Base-by-base conservation (phyloP, 306 rosid genomes). In the Begonia peltatifolia region DNA sequence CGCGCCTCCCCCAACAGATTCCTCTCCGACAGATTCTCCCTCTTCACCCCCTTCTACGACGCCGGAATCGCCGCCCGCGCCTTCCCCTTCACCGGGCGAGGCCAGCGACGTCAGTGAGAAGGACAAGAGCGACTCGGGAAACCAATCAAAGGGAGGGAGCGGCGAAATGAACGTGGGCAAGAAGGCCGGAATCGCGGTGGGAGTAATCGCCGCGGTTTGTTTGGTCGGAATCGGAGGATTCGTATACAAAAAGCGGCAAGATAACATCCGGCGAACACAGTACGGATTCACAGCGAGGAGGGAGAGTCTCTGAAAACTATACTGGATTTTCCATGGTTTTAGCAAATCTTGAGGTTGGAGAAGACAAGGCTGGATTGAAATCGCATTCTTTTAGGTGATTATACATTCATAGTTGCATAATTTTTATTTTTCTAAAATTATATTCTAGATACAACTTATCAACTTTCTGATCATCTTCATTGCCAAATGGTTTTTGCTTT, bases 221-320 rank as follows among this genome's bases (percentile, higher is more conserved):
- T 53, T 77, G 47, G 60, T 71, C 1, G 76, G 72, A 49, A 12
- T 81, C 22, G 94, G 73, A 46, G 94, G 69, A 3, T 5, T 84
- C 42, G 74, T 81, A 61, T 84, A 75, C 80, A 87, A 79, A 84
- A 81, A 74, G 70, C 86, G 94, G 14, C 74, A 61, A 61, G 75
- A 75, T 47, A 87, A 81, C 71, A 17, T 81, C 50, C 78, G 72
- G 47, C 74, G 94, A 46, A 50, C 87, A 60, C 75, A 68, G 66
- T 77, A 68, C 58, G 74, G 76, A 3, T 64, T 64, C 72, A 59
- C 65, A 0, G 79, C 79, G n/a, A 64, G 95, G 73, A 78, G 81
- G 70, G 96, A 76, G 35, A 17, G 81, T 46, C 78, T 84, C 16
- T 87, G 78, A 77, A 59, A 13, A 18, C 6, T 5, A 30, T 5